Conservation (phyloP, 768 basidiomycete genomes). For the Gautieria morchelliformis region DNA sequence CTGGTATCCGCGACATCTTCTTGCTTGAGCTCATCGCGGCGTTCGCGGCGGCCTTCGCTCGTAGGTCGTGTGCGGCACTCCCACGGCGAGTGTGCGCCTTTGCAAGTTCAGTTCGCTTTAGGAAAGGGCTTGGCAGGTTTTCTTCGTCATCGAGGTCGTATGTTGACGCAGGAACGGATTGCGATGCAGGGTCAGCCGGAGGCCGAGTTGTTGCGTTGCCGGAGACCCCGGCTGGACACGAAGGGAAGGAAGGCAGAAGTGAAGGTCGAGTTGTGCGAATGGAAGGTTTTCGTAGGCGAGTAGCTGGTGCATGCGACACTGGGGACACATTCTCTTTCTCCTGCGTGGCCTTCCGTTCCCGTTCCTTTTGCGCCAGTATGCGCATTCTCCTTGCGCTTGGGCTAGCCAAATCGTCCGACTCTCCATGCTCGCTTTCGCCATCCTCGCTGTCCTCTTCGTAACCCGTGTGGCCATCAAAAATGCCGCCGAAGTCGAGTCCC, state of each 20-base stretch:
- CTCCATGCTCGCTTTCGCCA: constrained; percentile 17
- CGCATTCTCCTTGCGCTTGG: constrained; percentile 16
- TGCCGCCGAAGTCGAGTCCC: constrained; percentile 66
- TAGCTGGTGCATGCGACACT: constrained; percentile 12
- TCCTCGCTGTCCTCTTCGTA: constrained; percentile 20
- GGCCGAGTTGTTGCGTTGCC: constrained; percentile 31
- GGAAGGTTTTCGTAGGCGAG: constrained; percentile 47
- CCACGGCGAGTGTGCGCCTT: constrained; percentile 12
- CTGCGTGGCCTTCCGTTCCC: background rate
- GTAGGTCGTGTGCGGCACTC: constrained; percentile 7
- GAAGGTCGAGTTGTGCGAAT: constrained; percentile 34
- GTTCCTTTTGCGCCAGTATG: background rate
- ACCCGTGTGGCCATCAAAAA: constrained; percentile 44
- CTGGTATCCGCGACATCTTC: constrained; percentile 7
- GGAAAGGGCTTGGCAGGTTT: constrained; percentile 77
- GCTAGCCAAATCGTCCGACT: constrained; percentile 19
- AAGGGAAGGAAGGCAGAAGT: constrained; percentile 26
- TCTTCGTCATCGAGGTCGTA: constrained; percentile 75
- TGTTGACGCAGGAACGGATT: constrained; percentile 28
- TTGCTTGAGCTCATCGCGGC: constrained; percentile 18
- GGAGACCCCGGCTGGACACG: constrained; percentile 17
- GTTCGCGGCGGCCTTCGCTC: constrained; percentile 12
- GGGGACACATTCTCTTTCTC: constrained; percentile 8
- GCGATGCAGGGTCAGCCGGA: constrained; percentile 19
- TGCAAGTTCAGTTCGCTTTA: constrained; percentile 38